Conservation (phyloP, 2,329 filamentous ascomycete species). For the Aspergillus sp. region DNA sequence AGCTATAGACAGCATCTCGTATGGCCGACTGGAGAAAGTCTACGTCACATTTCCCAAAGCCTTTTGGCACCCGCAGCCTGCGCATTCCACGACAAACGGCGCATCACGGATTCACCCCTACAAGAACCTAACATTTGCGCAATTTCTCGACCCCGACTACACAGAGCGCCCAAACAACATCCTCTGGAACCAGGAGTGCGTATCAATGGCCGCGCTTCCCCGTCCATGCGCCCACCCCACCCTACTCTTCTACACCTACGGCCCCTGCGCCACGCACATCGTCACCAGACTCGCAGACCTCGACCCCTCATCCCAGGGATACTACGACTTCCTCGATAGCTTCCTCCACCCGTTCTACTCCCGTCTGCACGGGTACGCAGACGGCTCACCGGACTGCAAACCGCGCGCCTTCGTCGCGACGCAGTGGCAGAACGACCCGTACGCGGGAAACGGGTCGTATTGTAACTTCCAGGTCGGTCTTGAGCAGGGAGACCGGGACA, state of each 20-base stretch:
- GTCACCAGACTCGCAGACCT: constrained; percentile 32
- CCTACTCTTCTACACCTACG: constrained; percentile 69
- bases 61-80: constrained; percentile 63
- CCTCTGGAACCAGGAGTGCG: constrained; percentile 70
- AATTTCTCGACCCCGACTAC: constrained; percentile 73
- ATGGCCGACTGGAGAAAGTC: constrained; percentile 47
- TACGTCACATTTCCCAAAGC: constrained; percentile 69
- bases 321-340: constrained; percentile 54
- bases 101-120: constrained; percentile 20
- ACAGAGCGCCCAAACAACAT: constrained; percentile 58
- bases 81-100: constrained; percentile 2
- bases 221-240: constrained; percentile 66
- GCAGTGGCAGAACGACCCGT: constrained; percentile 72
- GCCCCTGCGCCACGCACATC: constrained; percentile 40
- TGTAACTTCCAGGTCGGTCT: constrained; percentile 79
- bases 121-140: constrained; percentile 63
- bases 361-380: constrained; percentile 65
- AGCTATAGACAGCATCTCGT: constrained; percentile 49
- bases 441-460: constrained; percentile 80
- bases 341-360: constrained; percentile 80
- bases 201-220: constrained; percentile 71
- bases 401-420: constrained; percentile 67
- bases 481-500: constrained; percentile 66
- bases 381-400: constrained; percentile 54
- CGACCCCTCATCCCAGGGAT: constrained; percentile 43